Conservation (phyloP, 768 basidiomycete species). For the Leccinum imitatum region DNA sequence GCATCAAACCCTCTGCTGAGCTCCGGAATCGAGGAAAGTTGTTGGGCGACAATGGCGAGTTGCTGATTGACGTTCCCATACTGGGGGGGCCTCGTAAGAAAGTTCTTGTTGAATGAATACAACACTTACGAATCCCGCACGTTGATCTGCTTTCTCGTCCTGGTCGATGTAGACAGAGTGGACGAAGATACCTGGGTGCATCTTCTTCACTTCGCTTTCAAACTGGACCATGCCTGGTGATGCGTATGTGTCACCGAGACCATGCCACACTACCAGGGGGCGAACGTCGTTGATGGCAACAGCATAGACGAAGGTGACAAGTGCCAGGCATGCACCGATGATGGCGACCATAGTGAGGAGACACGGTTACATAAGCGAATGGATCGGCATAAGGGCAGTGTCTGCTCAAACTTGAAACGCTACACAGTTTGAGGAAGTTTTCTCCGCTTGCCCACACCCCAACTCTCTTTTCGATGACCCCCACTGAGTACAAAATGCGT, state of each 20-base stretch:
- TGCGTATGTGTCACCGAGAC: slow-evolving; percentile 75
- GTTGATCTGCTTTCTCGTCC: slow-evolving; percentile 59
- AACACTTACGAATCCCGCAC: slow-evolving; percentile 68
- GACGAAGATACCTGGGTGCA: slow-evolving; percentile 75
- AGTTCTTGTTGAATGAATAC: not conserved
- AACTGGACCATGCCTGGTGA: slow-evolving; percentile 76
- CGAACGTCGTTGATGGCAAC: slow-evolving; percentile 30
- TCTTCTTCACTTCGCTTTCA: slow-evolving; percentile 50
- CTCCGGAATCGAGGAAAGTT: slow-evolving; percentile 63
- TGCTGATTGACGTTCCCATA: slow-evolving; percentile 80
- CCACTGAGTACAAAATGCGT: not conserved
- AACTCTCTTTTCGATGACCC: not conserved
- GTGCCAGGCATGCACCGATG: slow-evolving; percentile 15
- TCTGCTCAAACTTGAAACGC: not conserved
- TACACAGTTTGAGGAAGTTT: not conserved
- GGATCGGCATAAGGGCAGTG: not conserved
- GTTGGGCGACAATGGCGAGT: slow-evolving; percentile 58
- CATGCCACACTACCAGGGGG: slow-evolving; percentile 78
- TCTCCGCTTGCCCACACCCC: not conserved
- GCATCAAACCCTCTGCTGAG: slow-evolving; percentile 76
- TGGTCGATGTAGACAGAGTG: slow-evolving; percentile 71
- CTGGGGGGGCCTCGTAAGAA: slow-evolving; percentile 36
- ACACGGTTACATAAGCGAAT: slow-evolving; percentile 6
- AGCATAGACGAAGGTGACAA: slow-evolving; percentile 14
- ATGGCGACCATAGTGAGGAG: slow-evolving; percentile 13